These are phyloP conservation scores for Dictyostelium firmibasis DNA, from an alignment of 78 protist species.

Conservation along the genomic window DNA sequence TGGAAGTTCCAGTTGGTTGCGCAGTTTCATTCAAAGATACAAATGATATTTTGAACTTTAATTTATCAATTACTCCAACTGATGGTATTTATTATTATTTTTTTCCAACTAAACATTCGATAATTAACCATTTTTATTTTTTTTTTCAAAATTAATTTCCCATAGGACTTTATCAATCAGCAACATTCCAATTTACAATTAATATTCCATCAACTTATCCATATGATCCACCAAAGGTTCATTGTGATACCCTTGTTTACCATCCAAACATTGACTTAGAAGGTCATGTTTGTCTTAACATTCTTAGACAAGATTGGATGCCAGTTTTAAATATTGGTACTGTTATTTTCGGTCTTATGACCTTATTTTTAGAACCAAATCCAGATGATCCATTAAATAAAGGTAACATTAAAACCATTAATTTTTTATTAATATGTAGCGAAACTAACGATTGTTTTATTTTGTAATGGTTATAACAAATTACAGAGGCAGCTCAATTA, in stretches of 20 bases:
- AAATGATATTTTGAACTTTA: constrained; percentile 82
- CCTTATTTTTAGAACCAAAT: constrained; percentile 91
- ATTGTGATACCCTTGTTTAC: constrained; percentile 85
- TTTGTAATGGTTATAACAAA: background rate
- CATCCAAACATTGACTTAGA: constrained; percentile 94
- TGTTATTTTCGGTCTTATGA: constrained; percentile 85
- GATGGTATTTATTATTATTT: constrained; percentile 48
- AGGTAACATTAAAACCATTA: background rate
- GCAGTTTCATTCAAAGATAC: constrained; percentile 55
- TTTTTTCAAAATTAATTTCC: background rate
- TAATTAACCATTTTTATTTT: background rate
- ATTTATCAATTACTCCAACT: constrained; percentile 71
- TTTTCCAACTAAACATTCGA: background rate
- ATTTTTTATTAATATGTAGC: background rate
- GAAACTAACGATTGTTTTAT: background rate
- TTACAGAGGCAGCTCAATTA: constrained; percentile 79
- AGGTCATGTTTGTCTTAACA: constrained; percentile 91
- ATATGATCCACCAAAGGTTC: constrained; percentile 83
- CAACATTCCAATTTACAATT: constrained; percentile 76
- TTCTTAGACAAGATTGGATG: constrained; percentile 91
- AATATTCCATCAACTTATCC: constrained; percentile 87
- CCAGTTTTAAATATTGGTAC: constrained; percentile 85
- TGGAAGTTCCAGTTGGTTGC: constrained; percentile 72
- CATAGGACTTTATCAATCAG: constrained; percentile 75
- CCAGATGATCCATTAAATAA: constrained; percentile 94